Conservation (phyloP, 169 alveolate species). For the Eimeria sp. region DNA sequence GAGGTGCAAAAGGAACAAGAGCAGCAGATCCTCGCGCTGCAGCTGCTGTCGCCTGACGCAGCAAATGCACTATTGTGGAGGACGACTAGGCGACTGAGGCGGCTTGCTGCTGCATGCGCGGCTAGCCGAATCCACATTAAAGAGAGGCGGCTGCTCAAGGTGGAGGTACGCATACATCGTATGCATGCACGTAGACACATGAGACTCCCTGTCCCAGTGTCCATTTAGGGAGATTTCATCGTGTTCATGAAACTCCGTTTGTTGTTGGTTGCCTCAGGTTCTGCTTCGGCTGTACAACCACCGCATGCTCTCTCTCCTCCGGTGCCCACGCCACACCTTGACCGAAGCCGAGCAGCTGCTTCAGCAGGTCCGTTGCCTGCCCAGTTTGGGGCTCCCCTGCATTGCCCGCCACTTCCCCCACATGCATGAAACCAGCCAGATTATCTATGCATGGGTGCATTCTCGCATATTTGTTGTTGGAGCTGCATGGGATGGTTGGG, state of each 20-base stretch:
- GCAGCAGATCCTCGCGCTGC: constrained; percentile 57
- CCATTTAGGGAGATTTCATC: not conserved
- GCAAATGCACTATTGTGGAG: constrained; percentile 59
- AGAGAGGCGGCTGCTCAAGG: constrained; percentile 59
- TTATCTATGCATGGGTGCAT: constrained; percentile 12
- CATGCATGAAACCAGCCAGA: constrained; percentile 13
- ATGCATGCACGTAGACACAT: not conserved
- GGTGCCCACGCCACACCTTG: constrained; percentile 80
- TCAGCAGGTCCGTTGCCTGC: constrained; percentile 56
- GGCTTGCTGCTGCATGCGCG: constrained; percentile 73
- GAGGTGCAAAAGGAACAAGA: constrained; percentile 30
- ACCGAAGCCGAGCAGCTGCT: constrained; percentile 72
- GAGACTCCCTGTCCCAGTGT: not conserved
- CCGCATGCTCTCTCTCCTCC: constrained; percentile 83
- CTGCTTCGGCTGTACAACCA: constrained; percentile 75
- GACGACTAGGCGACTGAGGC: constrained; percentile 67
- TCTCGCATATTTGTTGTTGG: not conserved
- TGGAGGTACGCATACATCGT: constrained; percentile 37
- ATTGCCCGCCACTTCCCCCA: not conserved
- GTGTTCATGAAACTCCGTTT: not conserved
- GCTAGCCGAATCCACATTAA: constrained; percentile 63
- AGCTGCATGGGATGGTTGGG: not conserved
- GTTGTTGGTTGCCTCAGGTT: constrained; percentile 52
- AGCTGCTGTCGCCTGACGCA: constrained; percentile 64
- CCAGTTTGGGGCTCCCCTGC: not conserved